Evolutionary conservation across 1,284 basidiomycete genomes (phyloP).

Genomic region (Mycosarcoma maydis): DNA sequence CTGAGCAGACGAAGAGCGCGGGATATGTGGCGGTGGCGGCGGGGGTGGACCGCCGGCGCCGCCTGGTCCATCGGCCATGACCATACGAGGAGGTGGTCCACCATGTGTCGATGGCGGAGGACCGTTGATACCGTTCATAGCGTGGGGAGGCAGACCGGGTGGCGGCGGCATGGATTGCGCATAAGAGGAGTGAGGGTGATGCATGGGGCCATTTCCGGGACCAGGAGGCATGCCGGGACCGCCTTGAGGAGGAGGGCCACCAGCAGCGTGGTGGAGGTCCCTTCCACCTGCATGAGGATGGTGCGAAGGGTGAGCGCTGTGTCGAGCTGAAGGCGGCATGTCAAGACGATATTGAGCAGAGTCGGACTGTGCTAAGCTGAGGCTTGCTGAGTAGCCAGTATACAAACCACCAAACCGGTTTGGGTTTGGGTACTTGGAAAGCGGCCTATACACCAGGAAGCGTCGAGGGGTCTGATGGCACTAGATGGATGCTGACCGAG

Average conservation of each 20-base stretch:
- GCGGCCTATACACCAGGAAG: background rate
- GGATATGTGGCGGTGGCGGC: conserved; percentile 42
- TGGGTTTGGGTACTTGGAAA: too few relatives aligned
- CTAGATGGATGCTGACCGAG: background rate
- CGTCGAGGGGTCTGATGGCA: background rate
- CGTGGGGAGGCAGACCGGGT: conserved; percentile 39
- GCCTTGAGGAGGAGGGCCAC: conserved; percentile 33
- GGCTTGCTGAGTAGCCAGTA: too few relatives aligned
- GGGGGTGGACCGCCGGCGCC: conserved; percentile 34
- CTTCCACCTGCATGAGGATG: conserved; percentile 36
- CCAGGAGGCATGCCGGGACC: conserved; percentile 31
- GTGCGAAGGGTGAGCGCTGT: conserved; percentile 38
- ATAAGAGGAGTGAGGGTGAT: conserved; percentile 44
- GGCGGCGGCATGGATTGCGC: conserved; percentile 48
- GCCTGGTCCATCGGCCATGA: conserved; percentile 37
- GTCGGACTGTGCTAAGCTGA: background rate
- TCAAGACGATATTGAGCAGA: conserved; percentile 3
- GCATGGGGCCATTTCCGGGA: conserved; percentile 34
- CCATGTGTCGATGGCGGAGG: conserved; percentile 24
- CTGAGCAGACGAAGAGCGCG: conserved; percentile 42
- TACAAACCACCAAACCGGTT: too few relatives aligned
- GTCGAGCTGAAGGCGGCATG: conserved; percentile 45
- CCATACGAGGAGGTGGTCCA: conserved; percentile 38
- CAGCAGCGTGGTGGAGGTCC: conserved; percentile 24
- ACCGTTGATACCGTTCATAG: conserved; percentile 42